Base-by-base conservation (phyloP, 345 rosid species). In the Sonneratia caseolaris region DNA sequence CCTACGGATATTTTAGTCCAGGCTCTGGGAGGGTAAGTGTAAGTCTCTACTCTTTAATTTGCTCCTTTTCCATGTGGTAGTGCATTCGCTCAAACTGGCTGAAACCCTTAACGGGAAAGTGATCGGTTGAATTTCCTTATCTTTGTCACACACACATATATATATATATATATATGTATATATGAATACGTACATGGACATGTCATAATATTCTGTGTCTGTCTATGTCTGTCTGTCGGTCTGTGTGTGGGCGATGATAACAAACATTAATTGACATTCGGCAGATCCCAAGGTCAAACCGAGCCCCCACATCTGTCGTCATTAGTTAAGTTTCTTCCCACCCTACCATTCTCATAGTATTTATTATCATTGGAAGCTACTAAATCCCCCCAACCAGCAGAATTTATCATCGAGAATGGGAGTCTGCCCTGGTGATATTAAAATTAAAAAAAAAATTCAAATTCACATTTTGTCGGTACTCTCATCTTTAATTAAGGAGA, bases 111-210 rank as follows among this genome's bases (percentile, higher is more conserved):
- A 53, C 27, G 37, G 0, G 69, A 64, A 72, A 72, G 75, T 27
- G 69, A 64, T 35, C 51, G 59, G 74, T 72, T 72, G 75, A 48
- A 67, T 72, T 72, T 47, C 74, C 74, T 27, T 47, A 1, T n/a
- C 13, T 1, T 56, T 38, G 7, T 24, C 15, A 61, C 8, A 5
- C 16, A 24, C 8, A 2, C 59, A 55, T 16, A 55, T 5, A 32
- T 15, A 10, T 32, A 21, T 22, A 37, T 7, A 15, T 66, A 37
- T 3, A 32, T 66, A 37, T 66, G 9, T 38, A 38, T 37, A 14
- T 16, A 7, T 37, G 47, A 42, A 42, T 42, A 42, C 45, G 45
- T 42, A 42, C 45, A 5, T 42, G 7, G 2, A 42, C 45, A 42
- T 1, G 45, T 42, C 32, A 27, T 42, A 42, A 42, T 42, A 9